Evolutionary conservation across 2,329 filamentous ascomycete genomes (phyloP).

Genomic region (Fusarium ramigenum): DNA sequence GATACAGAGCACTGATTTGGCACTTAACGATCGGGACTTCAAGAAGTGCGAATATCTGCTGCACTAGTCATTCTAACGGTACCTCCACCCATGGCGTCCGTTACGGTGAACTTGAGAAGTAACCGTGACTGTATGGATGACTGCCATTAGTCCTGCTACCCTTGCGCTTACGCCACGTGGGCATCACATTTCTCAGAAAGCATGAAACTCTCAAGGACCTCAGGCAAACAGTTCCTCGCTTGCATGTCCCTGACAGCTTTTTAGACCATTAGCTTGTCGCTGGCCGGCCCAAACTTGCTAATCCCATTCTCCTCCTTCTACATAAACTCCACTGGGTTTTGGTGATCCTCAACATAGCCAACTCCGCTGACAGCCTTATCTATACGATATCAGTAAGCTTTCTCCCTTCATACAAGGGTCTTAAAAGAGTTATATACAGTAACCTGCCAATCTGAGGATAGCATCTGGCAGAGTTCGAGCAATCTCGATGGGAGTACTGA

Average conservation of each 20-base stretch:
- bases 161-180: background rate
- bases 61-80: background rate
- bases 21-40: background rate
- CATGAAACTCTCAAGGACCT: background rate
- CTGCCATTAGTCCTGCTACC: background rate
- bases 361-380: background rate
- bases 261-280: background rate
- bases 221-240: background rate
- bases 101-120: background rate
- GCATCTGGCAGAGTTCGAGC: background rate
- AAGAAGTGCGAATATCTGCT: background rate
- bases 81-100: fast-evolving
- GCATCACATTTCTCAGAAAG: too few species aligned
- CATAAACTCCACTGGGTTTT: background rate
- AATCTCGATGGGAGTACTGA: background rate
- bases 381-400: background rate
- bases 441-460: background rate
- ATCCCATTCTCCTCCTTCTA: background rate
- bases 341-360: background rate
- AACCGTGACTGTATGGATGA: too few species aligned
- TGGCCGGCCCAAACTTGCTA: background rate
- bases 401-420: fast-evolving
- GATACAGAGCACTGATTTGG: background rate
- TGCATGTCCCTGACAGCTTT: fast-evolving
- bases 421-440: background rate